A percentile compares a stretch with the other conserved stretches of the same genome.
Conservation (phyloP, 768 basidiomycete species). For the Daedalea quercina region DNA sequence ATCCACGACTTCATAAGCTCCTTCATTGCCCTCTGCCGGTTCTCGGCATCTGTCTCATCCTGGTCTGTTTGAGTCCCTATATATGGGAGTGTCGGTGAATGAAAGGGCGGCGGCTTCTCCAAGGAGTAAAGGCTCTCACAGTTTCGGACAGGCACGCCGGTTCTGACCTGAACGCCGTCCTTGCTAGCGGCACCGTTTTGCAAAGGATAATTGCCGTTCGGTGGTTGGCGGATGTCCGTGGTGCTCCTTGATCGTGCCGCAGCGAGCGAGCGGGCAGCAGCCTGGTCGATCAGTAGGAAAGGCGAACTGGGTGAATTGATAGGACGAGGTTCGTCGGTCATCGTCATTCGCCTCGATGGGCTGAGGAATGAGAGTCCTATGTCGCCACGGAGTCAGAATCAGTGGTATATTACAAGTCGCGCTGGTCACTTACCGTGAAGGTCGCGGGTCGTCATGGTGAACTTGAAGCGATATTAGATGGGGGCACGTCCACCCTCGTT, state of each 20-base stretch:
- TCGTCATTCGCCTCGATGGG: background rate
- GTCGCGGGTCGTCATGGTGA: background rate
- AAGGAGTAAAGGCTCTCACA: background rate
- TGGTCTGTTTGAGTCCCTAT: conserved; percentile 44
- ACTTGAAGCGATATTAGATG: background rate
- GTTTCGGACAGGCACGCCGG: background rate
- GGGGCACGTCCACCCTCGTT: background rate
- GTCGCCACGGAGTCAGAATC: background rate
- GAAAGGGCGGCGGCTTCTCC: background rate
- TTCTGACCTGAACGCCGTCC: background rate
- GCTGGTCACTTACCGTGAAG: background rate
- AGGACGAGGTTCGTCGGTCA: conserved; percentile 4
- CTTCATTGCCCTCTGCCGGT: conserved; percentile 36
- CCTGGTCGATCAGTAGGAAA: background rate
- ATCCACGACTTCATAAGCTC: conserved; percentile 56
- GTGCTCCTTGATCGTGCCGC: background rate
- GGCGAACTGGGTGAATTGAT: background rate
- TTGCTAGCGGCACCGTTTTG: background rate
- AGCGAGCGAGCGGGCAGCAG: background rate
- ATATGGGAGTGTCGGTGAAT: background rate
- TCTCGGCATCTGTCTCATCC: conserved; percentile 39
- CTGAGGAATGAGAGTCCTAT: conserved; percentile 1
- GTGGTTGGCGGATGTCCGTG: background rate
- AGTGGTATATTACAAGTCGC: background rate
- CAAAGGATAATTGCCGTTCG: background rate